A percentile compares a stretch with the other conserved stretches of the same genome.
Conservation (phyloP, 2,329 filamentous ascomycete species). For the Taxawa tesnikishii region DNA sequence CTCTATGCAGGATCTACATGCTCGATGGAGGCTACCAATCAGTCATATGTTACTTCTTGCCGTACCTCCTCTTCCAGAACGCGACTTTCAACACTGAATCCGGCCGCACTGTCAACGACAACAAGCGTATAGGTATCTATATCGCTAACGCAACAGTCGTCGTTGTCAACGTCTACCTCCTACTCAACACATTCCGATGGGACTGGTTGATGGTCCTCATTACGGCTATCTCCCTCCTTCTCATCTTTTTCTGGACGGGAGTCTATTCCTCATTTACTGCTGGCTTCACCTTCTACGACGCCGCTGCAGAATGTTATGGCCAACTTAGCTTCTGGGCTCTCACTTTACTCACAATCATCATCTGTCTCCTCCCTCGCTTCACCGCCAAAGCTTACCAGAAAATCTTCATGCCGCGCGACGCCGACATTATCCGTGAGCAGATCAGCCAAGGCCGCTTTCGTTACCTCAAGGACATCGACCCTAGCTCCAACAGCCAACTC, state of each 20-base stretch:
- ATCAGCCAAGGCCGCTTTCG: conserved; percentile 72
- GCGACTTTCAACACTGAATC: conserved; percentile 58
- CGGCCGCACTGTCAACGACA: conserved; percentile 66
- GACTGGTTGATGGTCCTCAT: conserved; percentile 90
- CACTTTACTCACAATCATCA: conserved; percentile 63
- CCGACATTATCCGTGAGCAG: conserved; percentile 94
- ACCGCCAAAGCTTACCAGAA: conserved; percentile 81
- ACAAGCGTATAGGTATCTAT: conserved; percentile 75
- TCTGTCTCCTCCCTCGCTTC: conserved; percentile 81
- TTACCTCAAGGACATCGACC: conserved; percentile 49
- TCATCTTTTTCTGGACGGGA: conserved; percentile 94
- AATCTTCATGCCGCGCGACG: conserved; percentile 80
- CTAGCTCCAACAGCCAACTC: conserved; percentile 19
- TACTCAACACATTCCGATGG: conserved; percentile 96
- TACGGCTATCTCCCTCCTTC: conserved; percentile 66
- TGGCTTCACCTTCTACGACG: conserved; percentile 59
- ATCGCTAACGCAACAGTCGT: conserved; percentile 74
- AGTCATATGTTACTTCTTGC: conserved; percentile 83
- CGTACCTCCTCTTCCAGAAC: conserved; percentile 63
- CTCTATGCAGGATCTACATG: conserved; percentile 59
- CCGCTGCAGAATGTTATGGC: conserved; percentile 67
- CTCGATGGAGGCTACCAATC: conserved; percentile 89
- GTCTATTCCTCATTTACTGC: conserved; percentile 57
- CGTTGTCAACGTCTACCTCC: conserved; percentile 84
- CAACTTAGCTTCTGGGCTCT: conserved; percentile 80